Evolutionary conservation across 352 stramenopile genomes (phyloP), one percentile per base, ranked within the genome.

Genomic region (Blastocystis sp.): DNA sequence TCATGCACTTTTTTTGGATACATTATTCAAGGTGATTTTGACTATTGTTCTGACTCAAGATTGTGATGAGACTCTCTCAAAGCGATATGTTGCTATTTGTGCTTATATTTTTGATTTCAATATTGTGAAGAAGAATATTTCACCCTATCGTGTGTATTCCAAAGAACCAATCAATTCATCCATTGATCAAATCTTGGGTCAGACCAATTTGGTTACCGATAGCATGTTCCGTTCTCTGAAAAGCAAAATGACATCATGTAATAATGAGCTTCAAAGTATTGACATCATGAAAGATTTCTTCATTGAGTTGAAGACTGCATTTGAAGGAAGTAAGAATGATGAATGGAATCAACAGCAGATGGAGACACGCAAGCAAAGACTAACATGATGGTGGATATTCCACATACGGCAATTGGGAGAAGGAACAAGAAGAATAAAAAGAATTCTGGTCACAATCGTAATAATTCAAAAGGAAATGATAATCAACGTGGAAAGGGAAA

Each of bases 261-360:
- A 65, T 19, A 37, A 66, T 12, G 42, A 65, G 27, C 12, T 19
- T 12, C 27, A 27, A 9, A 65, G 12, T 9, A 49, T 83, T 4
- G 51, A 83, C 19, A 65, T 66, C 42, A 65, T 83, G 42, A 14
- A 24, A 12, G 71, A 83, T 56, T 83, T 83, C 54, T 32, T 67
- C 29, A 83, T 65, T 46, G 71, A 83, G 51, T 51, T 83, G 46
- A 29, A 65, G 27, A 83, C 57, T 4, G 32, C 71, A 16, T 39
- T 35, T n/a, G 71, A 83, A 43, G 71, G 71, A 66, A 49, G 67
- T 80, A 29, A 32, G 67, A 9, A 19, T 58, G 43, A 43, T 12
- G 46, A 42, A 29, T 7, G 39, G 24, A 5, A 21, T 58, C 2
- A 49, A 11, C 3, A 19, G 3, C 35, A 80, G 67, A 61, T 61